Conservation (phyloP, 2,329 filamentous ascomycete species). For the Ascochyta koolunga region DNA sequence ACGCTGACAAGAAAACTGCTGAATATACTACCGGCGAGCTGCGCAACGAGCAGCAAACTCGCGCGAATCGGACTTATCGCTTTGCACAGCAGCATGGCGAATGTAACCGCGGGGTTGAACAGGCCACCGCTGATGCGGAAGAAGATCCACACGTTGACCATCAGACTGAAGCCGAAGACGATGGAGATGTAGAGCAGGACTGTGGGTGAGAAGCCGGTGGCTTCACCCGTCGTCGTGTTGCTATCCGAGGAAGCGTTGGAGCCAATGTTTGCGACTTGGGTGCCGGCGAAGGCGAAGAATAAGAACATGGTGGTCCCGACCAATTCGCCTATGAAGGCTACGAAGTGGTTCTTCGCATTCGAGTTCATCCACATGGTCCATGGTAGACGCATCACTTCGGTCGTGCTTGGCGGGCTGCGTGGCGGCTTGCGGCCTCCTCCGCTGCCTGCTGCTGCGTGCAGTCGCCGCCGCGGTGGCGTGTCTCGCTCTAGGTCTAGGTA, state of each 20-base stretch:
- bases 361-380: constrained; percentile 48
- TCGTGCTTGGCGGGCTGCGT: constrained; percentile 31
- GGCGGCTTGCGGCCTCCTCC: constrained; percentile 31
- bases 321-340: constrained; percentile 56
- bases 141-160: constrained; percentile 51
- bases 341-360: constrained; percentile 48
- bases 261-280: constrained; percentile 56
- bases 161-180: constrained; percentile 45
- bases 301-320: constrained; percentile 55
- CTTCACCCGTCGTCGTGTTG: constrained; percentile 51
- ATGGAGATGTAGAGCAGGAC: constrained; percentile 47
- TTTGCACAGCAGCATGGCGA: constrained; percentile 46
- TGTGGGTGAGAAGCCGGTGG: constrained; percentile 17
- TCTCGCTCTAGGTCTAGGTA: constrained; percentile 34
- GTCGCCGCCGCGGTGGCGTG: constrained; percentile 15
- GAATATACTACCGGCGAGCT: constrained; percentile 54
- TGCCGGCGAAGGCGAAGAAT: constrained; percentile 53
- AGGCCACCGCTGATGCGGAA: constrained; percentile 45
- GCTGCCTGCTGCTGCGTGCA: constrained; percentile 17
- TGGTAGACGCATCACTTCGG: constrained; percentile 46
- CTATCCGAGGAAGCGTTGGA: constrained; percentile 41
- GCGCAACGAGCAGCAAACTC: constrained; percentile 51
- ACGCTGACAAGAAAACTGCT: constrained; percentile 52
- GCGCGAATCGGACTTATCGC: constrained; percentile 52
- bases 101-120: constrained; percentile 42